A percentile compares a stretch with the other conserved stretches of the same genome.
Conservation (phyloP, 164 flowering plant genomes). For the Annona squamosa region DNA sequence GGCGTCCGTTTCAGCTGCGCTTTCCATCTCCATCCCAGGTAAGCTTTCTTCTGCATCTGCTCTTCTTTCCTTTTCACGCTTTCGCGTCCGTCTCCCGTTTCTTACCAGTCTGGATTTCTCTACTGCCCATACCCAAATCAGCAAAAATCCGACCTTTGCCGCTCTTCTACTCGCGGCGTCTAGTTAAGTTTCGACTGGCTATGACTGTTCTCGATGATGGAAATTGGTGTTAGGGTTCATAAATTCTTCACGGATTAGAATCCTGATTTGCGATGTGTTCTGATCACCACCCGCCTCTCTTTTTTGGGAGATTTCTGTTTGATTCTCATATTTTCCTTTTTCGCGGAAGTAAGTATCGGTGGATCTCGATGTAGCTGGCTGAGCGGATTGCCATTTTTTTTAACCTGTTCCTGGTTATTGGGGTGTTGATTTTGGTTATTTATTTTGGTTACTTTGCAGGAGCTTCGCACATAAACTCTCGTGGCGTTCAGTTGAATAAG, state of each 20-base stretch:
- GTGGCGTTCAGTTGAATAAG: constrained; percentile 3
- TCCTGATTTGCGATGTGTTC: neutral
- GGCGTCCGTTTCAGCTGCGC: neutral
- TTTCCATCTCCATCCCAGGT: neutral
- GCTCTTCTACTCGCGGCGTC: neutral
- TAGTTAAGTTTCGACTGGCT: neutral
- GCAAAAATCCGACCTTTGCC: neutral
- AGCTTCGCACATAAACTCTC: constrained; percentile 10
- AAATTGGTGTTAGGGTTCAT: too few species aligned
- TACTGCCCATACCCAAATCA: neutral
- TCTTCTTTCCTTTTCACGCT: neutral
- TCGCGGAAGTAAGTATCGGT: neutral
- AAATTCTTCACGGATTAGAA: too few species aligned
- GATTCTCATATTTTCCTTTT: too few species aligned
- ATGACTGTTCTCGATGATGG: too few species aligned
- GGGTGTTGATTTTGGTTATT: neutral
- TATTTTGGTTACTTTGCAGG: constrained; percentile 2
- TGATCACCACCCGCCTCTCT: neutral
- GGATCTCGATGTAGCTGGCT: neutral
- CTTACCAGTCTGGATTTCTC: neutral
- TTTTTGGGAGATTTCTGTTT: neutral
- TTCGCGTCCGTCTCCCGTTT: neutral
- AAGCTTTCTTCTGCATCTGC: neutral
- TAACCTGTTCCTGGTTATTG: neutral
- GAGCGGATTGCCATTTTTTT: neutral